Percentiles rank a stretch among this genome's conserved stretches.
phyloP scores from a whole-genome alignment of 768 basidiomycete species.

The Epithele typhae region DNA sequence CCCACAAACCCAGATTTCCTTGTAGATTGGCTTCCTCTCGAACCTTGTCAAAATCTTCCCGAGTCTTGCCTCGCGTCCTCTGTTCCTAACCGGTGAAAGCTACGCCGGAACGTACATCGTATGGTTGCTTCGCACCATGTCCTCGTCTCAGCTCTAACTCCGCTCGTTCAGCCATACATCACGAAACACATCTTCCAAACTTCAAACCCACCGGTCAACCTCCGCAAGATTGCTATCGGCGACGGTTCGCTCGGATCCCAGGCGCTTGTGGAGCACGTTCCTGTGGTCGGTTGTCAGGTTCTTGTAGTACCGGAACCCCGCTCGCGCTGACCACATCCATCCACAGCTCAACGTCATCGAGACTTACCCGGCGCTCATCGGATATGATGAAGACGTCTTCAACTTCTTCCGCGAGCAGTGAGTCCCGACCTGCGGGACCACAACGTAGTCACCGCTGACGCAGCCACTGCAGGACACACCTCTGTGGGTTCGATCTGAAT shows the following conservation, averaged over 20 bases:
- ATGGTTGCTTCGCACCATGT: slow-evolving; percentile 43
- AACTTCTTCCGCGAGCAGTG: slow-evolving; percentile 68
- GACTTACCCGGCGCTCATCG: slow-evolving; percentile 72
- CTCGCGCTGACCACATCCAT: slow-evolving; percentile 28
- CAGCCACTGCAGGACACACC: slow-evolving; percentile 40
- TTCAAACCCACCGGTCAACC: slow-evolving; percentile 61
- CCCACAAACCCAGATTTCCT: too few relatives aligned
- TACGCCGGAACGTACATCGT: slow-evolving; percentile 73
- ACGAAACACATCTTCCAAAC: slow-evolving; percentile 64
- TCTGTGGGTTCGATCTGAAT: slow-evolving; percentile 65
- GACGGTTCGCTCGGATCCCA: slow-evolving; percentile 51
- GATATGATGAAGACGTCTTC: slow-evolving; percentile 60
- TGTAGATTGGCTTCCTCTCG: slow-evolving; percentile 62
- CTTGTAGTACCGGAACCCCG: not conserved
- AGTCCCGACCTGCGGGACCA: slow-evolving; percentile 49
- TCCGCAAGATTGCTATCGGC: slow-evolving; percentile 67
- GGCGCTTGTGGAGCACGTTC: slow-evolving; percentile 14
- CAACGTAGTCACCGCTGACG: slow-evolving; percentile 25
- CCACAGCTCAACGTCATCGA: slow-evolving; percentile 52
- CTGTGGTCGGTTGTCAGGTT: slow-evolving; percentile 27
- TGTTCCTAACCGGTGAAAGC: slow-evolving; percentile 67
- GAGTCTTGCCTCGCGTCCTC: slow-evolving; percentile 60
- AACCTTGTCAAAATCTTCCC: slow-evolving; percentile 76
- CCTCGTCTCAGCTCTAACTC: slow-evolving; percentile 28
- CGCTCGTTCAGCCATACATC: slow-evolving; percentile 57